phyloP scores from a whole-genome alignment of 768 basidiomycete genomes.

The Russula sp. region DNA sequence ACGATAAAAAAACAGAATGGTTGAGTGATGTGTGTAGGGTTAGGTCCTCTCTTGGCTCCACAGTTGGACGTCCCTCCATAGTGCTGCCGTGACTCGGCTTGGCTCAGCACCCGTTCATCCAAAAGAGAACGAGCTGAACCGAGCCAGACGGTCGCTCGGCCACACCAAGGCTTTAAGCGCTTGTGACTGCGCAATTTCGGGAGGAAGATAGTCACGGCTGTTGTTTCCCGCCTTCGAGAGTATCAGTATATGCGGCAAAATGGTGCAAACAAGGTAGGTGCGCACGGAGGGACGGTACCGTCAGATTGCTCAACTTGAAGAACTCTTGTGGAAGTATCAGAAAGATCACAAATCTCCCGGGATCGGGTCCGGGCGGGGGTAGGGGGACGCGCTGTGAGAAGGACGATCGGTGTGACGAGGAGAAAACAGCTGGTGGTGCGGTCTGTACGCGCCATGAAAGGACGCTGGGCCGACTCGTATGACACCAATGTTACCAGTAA shows the following conservation, averaged over 20 bases:
- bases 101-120: too few species aligned
- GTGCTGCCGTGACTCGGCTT: too few species aligned
- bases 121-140: too few species aligned
- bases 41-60: too few species aligned
- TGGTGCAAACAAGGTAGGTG: background rate
- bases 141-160: background rate
- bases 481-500: slow-evolving; percentile 4
- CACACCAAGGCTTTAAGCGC: slow-evolving; percentile 26
- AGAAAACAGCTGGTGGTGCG: slow-evolving; percentile 21
- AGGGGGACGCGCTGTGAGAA: background rate
- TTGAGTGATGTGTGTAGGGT: too few species aligned
- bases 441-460: slow-evolving; percentile 26
- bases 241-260: background rate
- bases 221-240: slow-evolving; percentile 21
- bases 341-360: slow-evolving; percentile 26
- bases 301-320: slow-evolving; percentile 28
- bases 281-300: slow-evolving; percentile 29
- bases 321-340: slow-evolving; percentile 25
- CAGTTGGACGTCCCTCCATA: too few species aligned
- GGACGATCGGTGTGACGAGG: slow-evolving; percentile 13
- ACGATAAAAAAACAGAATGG: too few species aligned
- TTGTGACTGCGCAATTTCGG: slow-evolving; percentile 26
- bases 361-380: background rate
- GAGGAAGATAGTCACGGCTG: slow-evolving; percentile 21
- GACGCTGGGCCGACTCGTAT: slow-evolving; percentile 10